Evolutionary conservation across 148 eudicot species (phyloP), one percentile per base, ranked within the genome.

Genomic region (Limonium bicolor): DNA sequence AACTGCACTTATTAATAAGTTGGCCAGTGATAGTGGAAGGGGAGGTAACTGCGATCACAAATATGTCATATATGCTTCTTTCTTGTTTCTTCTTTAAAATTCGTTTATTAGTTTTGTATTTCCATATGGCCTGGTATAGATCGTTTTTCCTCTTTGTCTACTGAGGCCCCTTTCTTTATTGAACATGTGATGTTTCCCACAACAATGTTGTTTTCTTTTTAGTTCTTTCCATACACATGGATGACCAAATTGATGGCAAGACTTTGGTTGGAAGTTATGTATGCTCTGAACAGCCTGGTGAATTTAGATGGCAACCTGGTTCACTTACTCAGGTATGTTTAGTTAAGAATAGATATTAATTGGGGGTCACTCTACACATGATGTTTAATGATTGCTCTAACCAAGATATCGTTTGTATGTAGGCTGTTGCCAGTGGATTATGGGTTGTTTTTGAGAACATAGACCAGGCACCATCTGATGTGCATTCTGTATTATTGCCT

Each of bases 251-350:
- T 56, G 99, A 90, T 57, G 99, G 95, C 27, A 84, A 78, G 63
- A 90, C 82, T 29, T 60, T 90, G 55, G 55, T 90, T 32, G 99
- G 99, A 35, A 71, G 73, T 64, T 90, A 90, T 63, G 99, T 90
- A 49, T 90, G 88, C 55, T 65, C 95, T 4, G 95, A 90, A 50
- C 70, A 71, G 59, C 99, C 95, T 49, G 99, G 99, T 50, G 99
- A 90, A 70, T 90, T 90, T 53, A 78, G 94, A 53, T 90, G 99
- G 99, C 99, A 85, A 64, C 95, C 95, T 47, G 99, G 95, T 55
- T 84, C 95, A 46, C 86, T 90, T 40, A 81, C 94, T 35, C 95
- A 90, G 95, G 97, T 90, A 32, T 47, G 56, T 45, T 42, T 37
- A 2, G 27, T 6, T 33, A 22, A 33, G n/a, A n/a, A 12, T 39